phyloP scores from a whole-genome alignment of 257 asterid genomes.

The Przewalskia tangutica region DNA sequence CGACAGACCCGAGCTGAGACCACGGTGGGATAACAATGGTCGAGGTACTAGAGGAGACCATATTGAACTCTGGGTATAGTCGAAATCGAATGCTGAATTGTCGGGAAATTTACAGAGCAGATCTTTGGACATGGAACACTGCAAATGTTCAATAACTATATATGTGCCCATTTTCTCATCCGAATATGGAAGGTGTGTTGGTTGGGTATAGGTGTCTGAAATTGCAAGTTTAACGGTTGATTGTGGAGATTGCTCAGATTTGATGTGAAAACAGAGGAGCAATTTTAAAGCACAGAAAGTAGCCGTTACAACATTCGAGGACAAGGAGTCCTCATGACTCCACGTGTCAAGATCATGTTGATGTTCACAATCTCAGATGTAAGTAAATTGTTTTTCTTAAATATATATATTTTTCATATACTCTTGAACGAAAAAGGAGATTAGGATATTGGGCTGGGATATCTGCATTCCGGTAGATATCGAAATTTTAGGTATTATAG shows the following conservation, averaged over 20 bases:
- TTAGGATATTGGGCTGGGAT: no score
- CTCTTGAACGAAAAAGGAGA: no score
- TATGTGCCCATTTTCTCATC: not conserved
- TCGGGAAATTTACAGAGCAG: constrained; percentile 79
- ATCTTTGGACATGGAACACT: constrained; percentile 57
- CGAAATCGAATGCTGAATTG: constrained; percentile 73
- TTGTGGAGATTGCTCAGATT: not conserved
- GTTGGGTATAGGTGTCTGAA: not conserved
- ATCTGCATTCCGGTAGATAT: no score
- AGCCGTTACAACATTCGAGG: not conserved
- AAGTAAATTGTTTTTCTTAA: not conserved
- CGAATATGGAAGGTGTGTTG: no score
- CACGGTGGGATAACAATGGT: not conserved
- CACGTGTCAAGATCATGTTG: not conserved
- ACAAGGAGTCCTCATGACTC: not conserved
- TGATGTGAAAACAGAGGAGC: not conserved
- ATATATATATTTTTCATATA: no score
- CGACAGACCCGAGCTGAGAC: constrained; percentile 14
- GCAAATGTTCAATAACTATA: constrained; percentile 69
- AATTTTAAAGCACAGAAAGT: not conserved
- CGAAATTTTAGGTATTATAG: no score
- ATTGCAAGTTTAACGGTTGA: not conserved
- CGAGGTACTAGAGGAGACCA: constrained; percentile 84
- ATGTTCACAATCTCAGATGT: not conserved
- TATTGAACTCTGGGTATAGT: constrained; percentile 84